Evolutionary conservation across 768 basidiomycete genomes (phyloP).

Genomic region (Russula emetica): DNA sequence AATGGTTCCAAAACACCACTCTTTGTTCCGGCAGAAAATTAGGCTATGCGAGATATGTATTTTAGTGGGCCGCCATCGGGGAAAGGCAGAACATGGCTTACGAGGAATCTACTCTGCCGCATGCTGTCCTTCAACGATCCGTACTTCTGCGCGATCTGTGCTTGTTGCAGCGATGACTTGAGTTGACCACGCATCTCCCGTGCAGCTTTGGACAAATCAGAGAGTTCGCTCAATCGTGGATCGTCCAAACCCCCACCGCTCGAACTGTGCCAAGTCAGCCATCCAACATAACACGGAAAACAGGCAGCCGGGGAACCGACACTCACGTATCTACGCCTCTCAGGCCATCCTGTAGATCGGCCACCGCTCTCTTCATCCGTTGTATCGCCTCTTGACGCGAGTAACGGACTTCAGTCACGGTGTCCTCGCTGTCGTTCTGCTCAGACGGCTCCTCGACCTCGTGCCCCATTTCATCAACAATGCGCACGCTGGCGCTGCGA

Average conservation of each 20-base stretch:
- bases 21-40: slow-evolving; percentile 23
- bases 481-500: slow-evolving; percentile 46
- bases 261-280: slow-evolving; percentile 35
- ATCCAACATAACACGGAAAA: slow-evolving; percentile 12
- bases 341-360: slow-evolving; percentile 52
- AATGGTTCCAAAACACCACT: slow-evolving; percentile 29
- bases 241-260: slow-evolving; percentile 39
- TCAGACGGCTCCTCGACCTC: slow-evolving; percentile 43
- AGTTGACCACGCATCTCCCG: slow-evolving; percentile 48
- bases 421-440: slow-evolving; percentile 29
- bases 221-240: slow-evolving; percentile 46
- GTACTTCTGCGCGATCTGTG: slow-evolving; percentile 36
- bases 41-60: slow-evolving; percentile 19
- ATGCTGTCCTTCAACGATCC: slow-evolving; percentile 37
- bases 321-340: slow-evolving; percentile 55
- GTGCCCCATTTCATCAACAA: slow-evolving; percentile 68
- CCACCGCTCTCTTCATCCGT: slow-evolving; percentile 55
- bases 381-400: slow-evolving; percentile 50
- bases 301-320: slow-evolving; percentile 9
- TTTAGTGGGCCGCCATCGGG: not conserved
- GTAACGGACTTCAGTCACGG: slow-evolving; percentile 30
- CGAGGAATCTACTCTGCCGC: slow-evolving; percentile 39
- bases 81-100: slow-evolving; percentile 31
- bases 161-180: slow-evolving; percentile 40
- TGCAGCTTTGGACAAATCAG: slow-evolving; percentile 50